Evolutionary conservation across 805 yeast genomes (phyloP).

Genomic region (Ogataea trehalophila): DNA sequence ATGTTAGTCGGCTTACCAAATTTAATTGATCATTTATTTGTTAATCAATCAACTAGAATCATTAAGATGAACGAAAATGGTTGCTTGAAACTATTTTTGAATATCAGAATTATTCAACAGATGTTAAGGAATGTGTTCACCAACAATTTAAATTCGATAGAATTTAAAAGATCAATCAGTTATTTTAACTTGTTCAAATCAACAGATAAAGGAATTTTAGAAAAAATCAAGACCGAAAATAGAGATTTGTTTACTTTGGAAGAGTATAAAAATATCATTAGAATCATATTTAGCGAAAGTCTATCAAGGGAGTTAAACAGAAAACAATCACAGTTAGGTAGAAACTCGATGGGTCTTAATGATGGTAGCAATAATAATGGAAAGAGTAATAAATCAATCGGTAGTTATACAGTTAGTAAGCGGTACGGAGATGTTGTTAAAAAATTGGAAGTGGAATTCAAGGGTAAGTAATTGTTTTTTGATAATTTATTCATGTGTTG

Average conservation of each 20-base stretch:
- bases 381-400: conserved; percentile 14
- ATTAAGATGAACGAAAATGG: conserved; percentile 53
- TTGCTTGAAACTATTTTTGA: conserved; percentile 51
- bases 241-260: conserved; percentile 30
- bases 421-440: conserved; percentile 21
- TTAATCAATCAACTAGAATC: conserved; percentile 48
- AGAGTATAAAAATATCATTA: conserved; percentile 46
- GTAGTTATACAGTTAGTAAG: conserved; percentile 22
- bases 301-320: conserved; percentile 4
- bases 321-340: no score
- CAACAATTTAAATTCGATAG: conserved; percentile 45
- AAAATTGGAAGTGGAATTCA: conserved; percentile 13
- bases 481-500: no score
- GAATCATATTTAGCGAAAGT: conserved; percentile 46
- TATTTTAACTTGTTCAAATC: conserved; percentile 54
- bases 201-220: conserved; percentile 44
- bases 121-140: conserved; percentile 53
- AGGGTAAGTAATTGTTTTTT: neutral
- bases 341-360: no score
- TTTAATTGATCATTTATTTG: conserved; percentile 46
- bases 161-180: conserved; percentile 46
- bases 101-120: conserved; percentile 64
- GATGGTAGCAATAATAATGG: conserved; percentile 4
- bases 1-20: conserved; percentile 46
- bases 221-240: conserved; percentile 24